A percentile compares a stretch with the other conserved stretches of the same genome.
Conservation (phyloP, 2,329 filamentous ascomycete species). For the Sarocladiaceae sp. region DNA sequence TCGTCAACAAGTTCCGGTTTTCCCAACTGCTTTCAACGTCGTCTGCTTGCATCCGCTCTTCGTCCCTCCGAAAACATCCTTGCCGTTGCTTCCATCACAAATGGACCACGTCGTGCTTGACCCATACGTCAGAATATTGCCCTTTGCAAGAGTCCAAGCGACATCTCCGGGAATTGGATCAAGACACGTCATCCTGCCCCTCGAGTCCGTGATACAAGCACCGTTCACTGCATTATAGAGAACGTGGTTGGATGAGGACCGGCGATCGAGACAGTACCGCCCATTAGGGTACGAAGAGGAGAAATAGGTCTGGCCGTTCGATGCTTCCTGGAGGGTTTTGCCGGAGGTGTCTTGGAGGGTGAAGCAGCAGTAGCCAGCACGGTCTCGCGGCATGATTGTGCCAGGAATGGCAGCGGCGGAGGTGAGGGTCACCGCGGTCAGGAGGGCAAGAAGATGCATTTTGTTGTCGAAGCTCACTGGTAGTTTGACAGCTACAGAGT, state of each 20-base stretch:
- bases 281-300: neutral
- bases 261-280: conserved; percentile 4
- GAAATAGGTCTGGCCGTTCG: neutral
- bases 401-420: neutral
- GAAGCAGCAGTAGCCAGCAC: conserved; percentile 4
- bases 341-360: conserved; percentile 1
- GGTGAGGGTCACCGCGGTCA: conserved; percentile 1
- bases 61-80: neutral
- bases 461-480: too few relatives aligned
- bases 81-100: neutral
- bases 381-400: neutral
- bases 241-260: neutral
- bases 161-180: conserved; percentile 4
- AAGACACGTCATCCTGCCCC: neutral
- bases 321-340: neutral
- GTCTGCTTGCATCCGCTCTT: conserved; percentile 2
- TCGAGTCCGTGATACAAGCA: conserved; percentile 5
- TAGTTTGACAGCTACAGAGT: too few relatives aligned
- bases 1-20: conserved; percentile 1
- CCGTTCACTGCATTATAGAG: neutral
- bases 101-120: conserved; percentile 1
- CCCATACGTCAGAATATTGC: conserved; percentile 1
- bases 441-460: neutral
- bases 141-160: neutral
- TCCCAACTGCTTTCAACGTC: neutral